phyloP scores from a whole-genome alignment of 1,284 basidiomycete genomes.

The Melampsora occidentalis region DNA sequence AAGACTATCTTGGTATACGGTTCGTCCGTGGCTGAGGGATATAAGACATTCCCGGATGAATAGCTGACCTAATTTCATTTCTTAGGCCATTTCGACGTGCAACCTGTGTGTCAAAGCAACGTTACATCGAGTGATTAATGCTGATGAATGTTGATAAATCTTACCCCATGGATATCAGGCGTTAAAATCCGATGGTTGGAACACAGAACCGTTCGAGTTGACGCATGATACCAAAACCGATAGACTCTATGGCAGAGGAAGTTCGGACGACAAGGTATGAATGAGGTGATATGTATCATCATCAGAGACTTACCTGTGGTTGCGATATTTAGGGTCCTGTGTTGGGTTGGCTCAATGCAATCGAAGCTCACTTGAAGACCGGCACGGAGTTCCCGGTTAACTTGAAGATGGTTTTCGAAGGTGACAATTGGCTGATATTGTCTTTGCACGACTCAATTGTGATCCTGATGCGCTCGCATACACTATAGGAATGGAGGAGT shows the following conservation, averaged over 20 bases:
- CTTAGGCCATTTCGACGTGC: constrained; percentile 55
- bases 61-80: not conserved
- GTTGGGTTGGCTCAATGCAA: constrained; percentile 88
- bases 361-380: constrained; percentile 77
- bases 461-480: too few relatives aligned
- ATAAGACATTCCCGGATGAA: constrained; percentile 1
- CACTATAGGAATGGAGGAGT: constrained; percentile 80
- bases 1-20: constrained; percentile 89
- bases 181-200: constrained; percentile 69
- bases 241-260: constrained; percentile 80
- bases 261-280: constrained; percentile 75
- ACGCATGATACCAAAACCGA: constrained; percentile 67
- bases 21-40: constrained; percentile 10
- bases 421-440: too few relatives aligned
- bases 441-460: too few relatives aligned
- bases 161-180: constrained; percentile 47
- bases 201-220: constrained; percentile 83
- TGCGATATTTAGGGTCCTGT: constrained; percentile 60
- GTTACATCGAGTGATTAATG: not conserved
- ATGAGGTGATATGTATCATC: too few relatives aligned
- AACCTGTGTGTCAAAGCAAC: constrained; percentile 51
- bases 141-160: constrained; percentile 44
- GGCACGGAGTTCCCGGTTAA: constrained; percentile 85
- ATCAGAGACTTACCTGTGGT: too few relatives aligned
- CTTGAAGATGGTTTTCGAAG: constrained; percentile 87